These are phyloP conservation scores for Fragaria nilgerrensis DNA, from an alignment of 306 rosid genomes.

Conservation along the genomic window DNA sequence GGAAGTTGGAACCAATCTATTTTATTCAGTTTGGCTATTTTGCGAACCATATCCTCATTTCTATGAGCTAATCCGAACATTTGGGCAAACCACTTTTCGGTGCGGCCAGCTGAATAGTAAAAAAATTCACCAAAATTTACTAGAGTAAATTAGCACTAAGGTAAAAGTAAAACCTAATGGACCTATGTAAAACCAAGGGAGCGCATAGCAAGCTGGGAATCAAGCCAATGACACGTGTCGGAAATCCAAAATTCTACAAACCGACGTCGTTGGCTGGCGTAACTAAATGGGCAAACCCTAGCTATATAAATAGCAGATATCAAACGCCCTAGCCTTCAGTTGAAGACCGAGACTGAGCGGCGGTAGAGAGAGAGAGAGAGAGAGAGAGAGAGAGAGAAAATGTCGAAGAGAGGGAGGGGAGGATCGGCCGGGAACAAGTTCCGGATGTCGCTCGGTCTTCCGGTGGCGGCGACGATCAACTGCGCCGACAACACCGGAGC, in stretches of 20 bases:
- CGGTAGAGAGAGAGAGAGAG: conserved; percentile 4
- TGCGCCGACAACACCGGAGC: conserved; percentile 93
- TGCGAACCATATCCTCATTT: no score
- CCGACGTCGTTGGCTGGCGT: background rate
- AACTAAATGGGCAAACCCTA: background rate
- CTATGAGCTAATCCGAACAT: no score
- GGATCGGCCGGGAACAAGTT: conserved; percentile 94
- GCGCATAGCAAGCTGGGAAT: background rate
- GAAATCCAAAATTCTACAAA: accelerated
- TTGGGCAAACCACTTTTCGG: no score
- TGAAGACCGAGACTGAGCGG: background rate
- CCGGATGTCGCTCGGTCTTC: conserved; percentile 92
- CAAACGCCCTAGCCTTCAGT: background rate
- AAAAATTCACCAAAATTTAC: background rate
- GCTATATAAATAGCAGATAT: background rate
- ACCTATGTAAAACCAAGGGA: no score
- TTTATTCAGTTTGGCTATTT: no score
- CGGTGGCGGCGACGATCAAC: conserved; percentile 95
- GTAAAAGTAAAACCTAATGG: background rate
- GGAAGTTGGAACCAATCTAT: no score
- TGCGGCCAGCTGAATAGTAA: no score
- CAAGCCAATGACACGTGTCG: background rate
- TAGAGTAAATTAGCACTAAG: background rate
- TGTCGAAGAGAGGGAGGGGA: conserved; percentile 67
- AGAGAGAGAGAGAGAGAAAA: conserved; percentile 6